Conservation (phyloP, 176 grass and related monocot genomes). For the Alopecurus myosuroides region DNA sequence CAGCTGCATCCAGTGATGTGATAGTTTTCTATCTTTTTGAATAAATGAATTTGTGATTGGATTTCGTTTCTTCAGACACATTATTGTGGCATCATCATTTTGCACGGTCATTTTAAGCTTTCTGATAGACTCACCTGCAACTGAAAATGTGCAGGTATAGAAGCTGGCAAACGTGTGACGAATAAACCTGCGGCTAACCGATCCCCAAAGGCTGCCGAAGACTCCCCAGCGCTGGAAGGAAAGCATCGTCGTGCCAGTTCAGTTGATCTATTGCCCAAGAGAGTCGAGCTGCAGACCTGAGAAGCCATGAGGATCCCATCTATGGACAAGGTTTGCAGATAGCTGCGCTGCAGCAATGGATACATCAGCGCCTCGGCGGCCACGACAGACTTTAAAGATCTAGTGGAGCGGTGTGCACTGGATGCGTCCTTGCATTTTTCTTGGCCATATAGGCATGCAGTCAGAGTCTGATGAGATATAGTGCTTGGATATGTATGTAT, state of each 20-base stretch:
- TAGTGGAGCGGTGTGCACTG: neutral
- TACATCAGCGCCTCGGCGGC: neutral
- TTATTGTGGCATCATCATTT: neutral
- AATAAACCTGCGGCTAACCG: constrained; percentile 15
- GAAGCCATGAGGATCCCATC: neutral
- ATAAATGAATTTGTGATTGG: neutral
- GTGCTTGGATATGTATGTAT: constrained; percentile 1
- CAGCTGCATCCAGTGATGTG: neutral
- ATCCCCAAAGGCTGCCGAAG: constrained; percentile 14
- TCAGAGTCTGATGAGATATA: neutral
- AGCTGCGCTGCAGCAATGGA: neutral
- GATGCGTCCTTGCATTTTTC: neutral
- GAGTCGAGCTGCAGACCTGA: constrained; percentile 36
- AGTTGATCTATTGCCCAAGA: constrained; percentile 26
- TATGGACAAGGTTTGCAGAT: neutral
- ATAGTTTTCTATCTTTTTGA: neutral
- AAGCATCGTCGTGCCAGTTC: constrained; percentile 25
- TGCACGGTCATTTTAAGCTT: neutral
- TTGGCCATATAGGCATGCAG: neutral
- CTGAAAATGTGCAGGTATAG: constrained; percentile 24
- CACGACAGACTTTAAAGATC: neutral
- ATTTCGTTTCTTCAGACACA: neutral
- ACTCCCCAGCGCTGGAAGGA: neutral
- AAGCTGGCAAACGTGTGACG: constrained; percentile 15
- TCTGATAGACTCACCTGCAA: neutral